These are phyloP conservation scores for Metarhizium sp. DNA, from an alignment of 2,329 filamentous ascomycete species.

Conservation along the genomic window DNA sequence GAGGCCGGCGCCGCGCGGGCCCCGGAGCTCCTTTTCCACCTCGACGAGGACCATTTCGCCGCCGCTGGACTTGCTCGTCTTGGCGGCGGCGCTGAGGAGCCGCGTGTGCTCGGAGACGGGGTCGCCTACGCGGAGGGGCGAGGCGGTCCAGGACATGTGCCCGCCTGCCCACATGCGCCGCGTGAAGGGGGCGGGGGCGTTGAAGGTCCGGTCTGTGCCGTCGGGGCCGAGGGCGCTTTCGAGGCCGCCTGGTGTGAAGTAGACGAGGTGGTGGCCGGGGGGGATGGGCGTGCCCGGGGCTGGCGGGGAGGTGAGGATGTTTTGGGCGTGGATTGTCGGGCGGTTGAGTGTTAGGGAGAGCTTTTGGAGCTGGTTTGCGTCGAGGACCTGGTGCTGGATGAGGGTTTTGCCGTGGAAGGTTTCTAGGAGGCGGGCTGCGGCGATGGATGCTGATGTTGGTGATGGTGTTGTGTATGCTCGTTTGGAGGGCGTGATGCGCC, in stretches of 20 bases:
- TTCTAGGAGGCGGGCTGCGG: constrained; percentile 22
- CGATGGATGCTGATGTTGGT: constrained; percentile 16
- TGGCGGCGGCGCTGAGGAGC: constrained; percentile 42
- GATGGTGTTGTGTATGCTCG: constrained; percentile 9
- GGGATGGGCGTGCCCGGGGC: constrained; percentile 40
- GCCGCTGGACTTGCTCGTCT: constrained; percentile 43
- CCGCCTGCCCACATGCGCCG: constrained; percentile 62
- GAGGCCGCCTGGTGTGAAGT: constrained; percentile 49
- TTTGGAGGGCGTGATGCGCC: neutral
- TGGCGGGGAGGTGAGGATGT: constrained; percentile 28
- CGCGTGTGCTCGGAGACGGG: constrained; percentile 45
- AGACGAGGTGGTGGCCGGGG: constrained; percentile 52
- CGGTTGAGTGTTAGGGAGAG: constrained; percentile 49
- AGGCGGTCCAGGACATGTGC: constrained; percentile 43
- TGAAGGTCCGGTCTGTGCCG: constrained; percentile 52
- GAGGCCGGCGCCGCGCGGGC: constrained; percentile 39
- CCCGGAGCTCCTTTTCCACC: constrained; percentile 51
- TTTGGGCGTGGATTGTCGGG: constrained; percentile 27
- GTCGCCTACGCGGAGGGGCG: constrained; percentile 41
- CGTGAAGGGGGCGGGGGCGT: constrained; percentile 49
- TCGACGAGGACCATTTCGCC: constrained; percentile 57
- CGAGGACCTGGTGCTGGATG: constrained; percentile 38
- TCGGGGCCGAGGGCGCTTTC: constrained; percentile 47
- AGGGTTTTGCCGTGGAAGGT: constrained; percentile 18
- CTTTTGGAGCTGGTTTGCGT: constrained; percentile 55